These are phyloP conservation scores for Fomitopsis betulina DNA, from an alignment of 1,284 basidiomycete species.

Conservation along the genomic window DNA sequence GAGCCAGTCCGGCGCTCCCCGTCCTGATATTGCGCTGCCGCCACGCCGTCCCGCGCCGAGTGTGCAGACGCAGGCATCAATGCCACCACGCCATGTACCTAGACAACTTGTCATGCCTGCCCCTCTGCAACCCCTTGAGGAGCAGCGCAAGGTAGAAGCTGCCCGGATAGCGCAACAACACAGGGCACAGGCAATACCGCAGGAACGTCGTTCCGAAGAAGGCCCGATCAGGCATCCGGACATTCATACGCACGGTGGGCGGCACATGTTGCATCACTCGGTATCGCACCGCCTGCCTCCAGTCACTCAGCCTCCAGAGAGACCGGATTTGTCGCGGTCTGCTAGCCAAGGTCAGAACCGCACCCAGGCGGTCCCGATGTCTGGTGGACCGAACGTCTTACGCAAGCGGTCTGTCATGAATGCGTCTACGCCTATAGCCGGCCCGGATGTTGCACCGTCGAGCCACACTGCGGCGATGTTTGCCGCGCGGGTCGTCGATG, in stretches of 20 bases:
- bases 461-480: constrained; percentile 21
- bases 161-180: neutral
- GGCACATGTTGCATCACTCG: constrained; percentile 3
- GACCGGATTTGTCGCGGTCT: neutral
- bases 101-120: constrained; percentile 65
- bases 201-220: constrained; percentile 2
- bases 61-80: constrained; percentile 16
- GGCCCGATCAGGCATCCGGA: neutral
- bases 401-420: constrained; percentile 14
- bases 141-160: constrained; percentile 8
- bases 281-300: constrained; percentile 1
- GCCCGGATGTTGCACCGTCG: constrained; percentile 12
- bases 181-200: neutral
- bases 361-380: constrained; percentile 18
- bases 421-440: neutral
- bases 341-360: constrained; percentile 4
- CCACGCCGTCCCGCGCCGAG: constrained; percentile 13
- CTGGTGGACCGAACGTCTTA: constrained; percentile 18
- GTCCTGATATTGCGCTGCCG: constrained; percentile 25
- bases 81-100: constrained; percentile 44
- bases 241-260: neutral
- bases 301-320: neutral
- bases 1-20: constrained; percentile 1
- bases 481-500: constrained; percentile 15
- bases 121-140: constrained; percentile 35